Evolutionary conservation across 148 eudicot species (phyloP), one percentile per base, ranked within the genome.

Genomic region (Euryodendron excelsum): DNA sequence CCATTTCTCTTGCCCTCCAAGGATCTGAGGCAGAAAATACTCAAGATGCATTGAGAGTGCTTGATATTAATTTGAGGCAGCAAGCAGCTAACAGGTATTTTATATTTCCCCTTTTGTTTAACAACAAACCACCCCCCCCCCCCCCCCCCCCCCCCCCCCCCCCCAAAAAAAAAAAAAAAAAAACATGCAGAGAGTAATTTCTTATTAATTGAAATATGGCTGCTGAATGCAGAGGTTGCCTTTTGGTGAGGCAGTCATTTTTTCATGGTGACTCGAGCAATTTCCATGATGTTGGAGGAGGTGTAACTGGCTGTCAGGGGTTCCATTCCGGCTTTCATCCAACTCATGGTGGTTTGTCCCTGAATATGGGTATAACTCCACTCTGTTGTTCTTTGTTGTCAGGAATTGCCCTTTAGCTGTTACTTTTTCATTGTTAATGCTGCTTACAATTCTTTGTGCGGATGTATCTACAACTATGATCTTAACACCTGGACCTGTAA

Each of bases 391-490:
- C 67, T 36, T 31, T 34, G 6, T 31, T 52, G 15, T 72, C 21
- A 27, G 12, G 5, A 41, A 34, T 78, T 78, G 4, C 62, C 31
- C 20, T 68, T 53, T 63, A 66, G 52, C 33, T 45, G 15, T 47
- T n/a, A 27, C 44, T 47, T 33, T 50, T n/a, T 80, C 52, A 60
- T 14, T 12, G 36, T 39, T 67, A 23, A 62, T 80, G 75, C 37
- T 68, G 45, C 60, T 75, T 64, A 25, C 44, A 60, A 60, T 72
- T 63, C 50, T 61, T 34, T 66, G 31, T 84, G 82, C 85, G 93
- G 99, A 96, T 84, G 98, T 92, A 62, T 87, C 98, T 30, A 87
- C 89, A 59, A 91, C 97, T 36, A 77, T 93, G 86, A 83, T 89
- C 60, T 77, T 89, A 39, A 84, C 84, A 55, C 98, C 99, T 25